Percentiles rank a stretch among this genome's conserved stretches.
These are phyloP conservation scores for Dicorynia guianensis DNA, from an alignment of 306 rosid genomes.

Conservation along the genomic window DNA sequence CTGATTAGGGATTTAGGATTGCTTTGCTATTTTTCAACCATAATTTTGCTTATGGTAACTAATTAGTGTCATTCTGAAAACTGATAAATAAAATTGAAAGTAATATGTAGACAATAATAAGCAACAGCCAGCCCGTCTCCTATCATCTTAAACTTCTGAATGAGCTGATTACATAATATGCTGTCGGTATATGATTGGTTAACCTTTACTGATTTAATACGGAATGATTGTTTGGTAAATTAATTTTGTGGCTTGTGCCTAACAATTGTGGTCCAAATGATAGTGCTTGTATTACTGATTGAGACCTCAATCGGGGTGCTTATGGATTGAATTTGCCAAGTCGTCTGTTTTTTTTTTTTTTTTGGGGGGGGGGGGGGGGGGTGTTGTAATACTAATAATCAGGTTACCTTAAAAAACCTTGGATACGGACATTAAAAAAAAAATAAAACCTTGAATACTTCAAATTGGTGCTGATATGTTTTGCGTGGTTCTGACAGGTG, in stretches of 20 bases:
- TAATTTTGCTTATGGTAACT: not conserved
- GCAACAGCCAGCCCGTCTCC: not conserved
- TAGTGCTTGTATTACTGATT: slow-evolving; percentile 8
- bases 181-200: not conserved
- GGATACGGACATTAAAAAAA: no score
- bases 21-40: not conserved
- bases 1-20: not conserved
- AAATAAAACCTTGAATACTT: slow-evolving; percentile 18
- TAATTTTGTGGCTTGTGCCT: not conserved
- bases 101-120: not conserved
- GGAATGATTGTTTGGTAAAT: slow-evolving; percentile 2
- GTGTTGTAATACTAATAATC: no score
- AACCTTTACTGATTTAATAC: slow-evolving; percentile 9
- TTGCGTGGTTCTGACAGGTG: slow-evolving; percentile 58
- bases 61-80: not conserved
- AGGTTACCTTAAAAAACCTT: slow-evolving; percentile 8
- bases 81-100: not conserved
- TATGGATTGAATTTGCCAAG: not conserved
- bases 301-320: not conserved
- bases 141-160: not conserved
- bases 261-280: slow-evolving; percentile 21
- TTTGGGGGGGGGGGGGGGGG: not conserved
- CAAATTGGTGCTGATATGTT: slow-evolving; percentile 27
- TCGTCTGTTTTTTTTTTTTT: no score
- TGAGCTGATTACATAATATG: slow-evolving; percentile 15